A percentile compares a stretch with the other conserved stretches of the same genome.
Evolutionary conservation across 2,329 filamentous ascomycete genomes (phyloP).

Genomic region (Orbilia javanica): DNA sequence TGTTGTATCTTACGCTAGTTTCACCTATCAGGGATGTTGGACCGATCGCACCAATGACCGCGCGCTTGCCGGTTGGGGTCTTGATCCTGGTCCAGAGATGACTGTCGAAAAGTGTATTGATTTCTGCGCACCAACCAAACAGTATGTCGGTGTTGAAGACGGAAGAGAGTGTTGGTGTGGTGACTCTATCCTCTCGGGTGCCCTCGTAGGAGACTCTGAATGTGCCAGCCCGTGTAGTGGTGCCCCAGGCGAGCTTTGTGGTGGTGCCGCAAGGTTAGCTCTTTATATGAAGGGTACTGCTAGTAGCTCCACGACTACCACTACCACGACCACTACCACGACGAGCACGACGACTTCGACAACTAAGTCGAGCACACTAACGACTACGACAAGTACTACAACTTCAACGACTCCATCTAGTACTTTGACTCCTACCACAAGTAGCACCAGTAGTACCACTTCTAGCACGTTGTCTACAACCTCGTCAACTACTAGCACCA

Average conservation of each 20-base stretch:
- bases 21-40: conserved; percentile 36
- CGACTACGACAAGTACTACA: conserved; percentile 8
- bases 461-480: conserved; percentile 1
- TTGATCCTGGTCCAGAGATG: conserved; percentile 65
- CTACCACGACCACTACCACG: background rate
- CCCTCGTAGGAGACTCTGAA: conserved; percentile 22
- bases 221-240: conserved; percentile 61
- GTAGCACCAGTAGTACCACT: background rate
- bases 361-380: background rate
- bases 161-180: conserved; percentile 69
- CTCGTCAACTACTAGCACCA: background rate
- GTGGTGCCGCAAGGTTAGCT: conserved; percentile 58
- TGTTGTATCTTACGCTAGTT: conserved; percentile 2
- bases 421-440: conserved; percentile 7
- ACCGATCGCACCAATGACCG: conserved; percentile 35
- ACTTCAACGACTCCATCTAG: background rate
- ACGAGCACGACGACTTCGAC: conserved; percentile 9
- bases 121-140: conserved; percentile 69
- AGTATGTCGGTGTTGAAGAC: conserved; percentile 72
- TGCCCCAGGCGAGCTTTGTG: conserved; percentile 59
- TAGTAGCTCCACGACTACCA: background rate
- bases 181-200: conserved; percentile 7
- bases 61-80: conserved; percentile 37
- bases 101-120: conserved; percentile 71
- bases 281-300: conserved; percentile 59